These are phyloP conservation scores for Geoglossum cookeanum DNA, from an alignment of 2,329 filamentous ascomycete genomes.

Conservation along the genomic window DNA sequence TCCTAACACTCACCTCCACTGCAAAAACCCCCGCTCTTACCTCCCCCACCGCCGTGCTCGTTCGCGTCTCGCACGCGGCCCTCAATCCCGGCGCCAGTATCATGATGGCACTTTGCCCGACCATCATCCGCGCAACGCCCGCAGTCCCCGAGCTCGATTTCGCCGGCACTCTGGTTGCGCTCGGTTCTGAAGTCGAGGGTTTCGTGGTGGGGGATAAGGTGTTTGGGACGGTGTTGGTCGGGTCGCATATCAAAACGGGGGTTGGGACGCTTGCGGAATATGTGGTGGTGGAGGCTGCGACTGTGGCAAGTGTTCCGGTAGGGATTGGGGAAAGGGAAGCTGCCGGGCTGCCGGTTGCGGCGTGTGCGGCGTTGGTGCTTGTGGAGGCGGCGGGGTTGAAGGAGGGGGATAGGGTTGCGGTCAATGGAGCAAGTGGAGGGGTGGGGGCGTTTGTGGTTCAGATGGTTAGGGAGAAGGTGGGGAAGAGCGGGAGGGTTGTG, in stretches of 20 bases:
- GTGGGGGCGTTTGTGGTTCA: constrained; percentile 30
- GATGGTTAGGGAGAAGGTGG: constrained; percentile 22
- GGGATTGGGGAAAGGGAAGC: constrained; percentile 17
- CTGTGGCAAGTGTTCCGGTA: constrained; percentile 18
- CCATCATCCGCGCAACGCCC: constrained; percentile 18
- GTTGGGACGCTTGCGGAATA: constrained; percentile 23
- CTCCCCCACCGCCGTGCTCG: constrained; percentile 13
- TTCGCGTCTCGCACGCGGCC: constrained; percentile 25
- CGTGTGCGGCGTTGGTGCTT: constrained; percentile 22
- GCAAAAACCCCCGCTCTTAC: neutral
- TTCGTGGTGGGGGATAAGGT: constrained; percentile 18
- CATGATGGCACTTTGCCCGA: constrained; percentile 24
- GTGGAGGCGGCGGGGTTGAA: constrained; percentile 21
- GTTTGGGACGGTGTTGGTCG: constrained; percentile 22
- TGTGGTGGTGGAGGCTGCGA: constrained; percentile 19
- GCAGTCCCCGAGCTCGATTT: constrained; percentile 27
- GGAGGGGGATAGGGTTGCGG: constrained; percentile 23
- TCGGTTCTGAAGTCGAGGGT: constrained; percentile 6
- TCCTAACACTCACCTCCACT: neutral
- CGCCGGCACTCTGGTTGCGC: constrained; percentile 21
- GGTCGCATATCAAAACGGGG: constrained; percentile 17
- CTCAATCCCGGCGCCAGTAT: constrained; percentile 28
- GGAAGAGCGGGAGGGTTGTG: constrained; percentile 24
- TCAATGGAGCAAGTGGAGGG: constrained; percentile 33
- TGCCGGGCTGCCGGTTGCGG: constrained; percentile 22